Evolutionary conservation across 306 rosid species (phyloP).

Genomic region (Sophora flavescens): DNA sequence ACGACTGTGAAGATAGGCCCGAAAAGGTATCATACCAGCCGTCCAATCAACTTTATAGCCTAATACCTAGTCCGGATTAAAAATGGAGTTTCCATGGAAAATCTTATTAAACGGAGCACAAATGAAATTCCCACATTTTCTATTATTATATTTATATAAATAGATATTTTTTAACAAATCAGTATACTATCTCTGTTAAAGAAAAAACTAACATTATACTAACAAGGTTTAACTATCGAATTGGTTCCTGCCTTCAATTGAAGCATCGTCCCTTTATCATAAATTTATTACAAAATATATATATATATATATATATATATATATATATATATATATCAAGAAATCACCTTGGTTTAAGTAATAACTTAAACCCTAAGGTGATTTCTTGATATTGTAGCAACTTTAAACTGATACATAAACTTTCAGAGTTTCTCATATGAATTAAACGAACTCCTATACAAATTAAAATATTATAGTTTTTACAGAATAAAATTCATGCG

Average conservation of each 20-base stretch:
- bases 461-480: not conserved
- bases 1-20: slow-evolving; percentile 8
- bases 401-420: not conserved
- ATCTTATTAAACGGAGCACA: not conserved
- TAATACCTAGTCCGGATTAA: not conserved
- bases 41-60: slow-evolving; percentile 11
- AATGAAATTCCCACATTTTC: not conserved
- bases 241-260: no score
- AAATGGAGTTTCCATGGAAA: not conserved
- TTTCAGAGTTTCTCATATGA: not conserved
- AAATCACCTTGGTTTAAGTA: no score
- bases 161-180: no score
- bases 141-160: not conserved
- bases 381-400: not conserved
- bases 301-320: no score
- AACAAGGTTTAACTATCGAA: no score
- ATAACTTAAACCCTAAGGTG: not conserved
- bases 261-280: no score
- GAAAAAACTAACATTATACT: no score
- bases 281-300: no score
- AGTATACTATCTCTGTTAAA: no score
- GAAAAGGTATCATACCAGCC: not conserved
- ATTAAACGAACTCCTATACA: not conserved
- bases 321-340: no score
- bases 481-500: not conserved